A percentile compares a stretch with the other conserved stretches of the same genome.
These are phyloP conservation scores for Trypanosoma lewisi DNA, from an alignment of 208 protist species.

Conservation along the genomic window DNA sequence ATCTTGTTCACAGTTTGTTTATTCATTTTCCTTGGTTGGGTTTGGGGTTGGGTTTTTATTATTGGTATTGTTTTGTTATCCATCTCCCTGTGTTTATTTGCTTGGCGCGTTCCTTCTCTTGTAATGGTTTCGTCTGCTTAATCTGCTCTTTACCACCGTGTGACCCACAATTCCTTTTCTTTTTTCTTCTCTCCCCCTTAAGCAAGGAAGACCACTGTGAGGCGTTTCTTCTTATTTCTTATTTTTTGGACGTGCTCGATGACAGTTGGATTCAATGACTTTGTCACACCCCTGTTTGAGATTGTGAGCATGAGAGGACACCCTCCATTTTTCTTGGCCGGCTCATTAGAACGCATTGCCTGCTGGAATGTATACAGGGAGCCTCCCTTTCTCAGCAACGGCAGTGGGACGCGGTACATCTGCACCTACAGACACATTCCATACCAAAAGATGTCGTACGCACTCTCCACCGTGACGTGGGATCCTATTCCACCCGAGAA, in stretches of 20 bases:
- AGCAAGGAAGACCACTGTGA: too few relatives aligned
- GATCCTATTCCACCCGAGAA: slow-evolving; percentile 6
- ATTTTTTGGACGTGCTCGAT: neutral
- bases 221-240: slow-evolving; percentile 16
- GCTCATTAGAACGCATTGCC: neutral
- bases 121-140: too few relatives aligned
- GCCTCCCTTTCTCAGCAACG: slow-evolving; percentile 10
- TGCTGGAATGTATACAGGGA: slow-evolving; percentile 1
- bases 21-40: too few relatives aligned
- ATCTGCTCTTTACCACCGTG: too few relatives aligned
- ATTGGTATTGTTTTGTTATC: too few relatives aligned
- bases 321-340: slow-evolving; percentile 8
- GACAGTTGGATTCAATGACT: neutral
- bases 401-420: slow-evolving; percentile 3
- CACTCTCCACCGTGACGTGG: neutral
- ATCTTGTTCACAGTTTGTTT: too few relatives aligned
- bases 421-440: neutral
- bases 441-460: neutral
- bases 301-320: slow-evolving; percentile 1
- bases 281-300: slow-evolving; percentile 20
- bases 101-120: too few relatives aligned
- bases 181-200: too few relatives aligned
- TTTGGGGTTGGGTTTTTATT: too few relatives aligned
- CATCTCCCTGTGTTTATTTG: too few relatives aligned
- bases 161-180: slow-evolving; percentile 8